Conservation (phyloP, 169 alveolate genomes). For the Theileria orientalis region DNA sequence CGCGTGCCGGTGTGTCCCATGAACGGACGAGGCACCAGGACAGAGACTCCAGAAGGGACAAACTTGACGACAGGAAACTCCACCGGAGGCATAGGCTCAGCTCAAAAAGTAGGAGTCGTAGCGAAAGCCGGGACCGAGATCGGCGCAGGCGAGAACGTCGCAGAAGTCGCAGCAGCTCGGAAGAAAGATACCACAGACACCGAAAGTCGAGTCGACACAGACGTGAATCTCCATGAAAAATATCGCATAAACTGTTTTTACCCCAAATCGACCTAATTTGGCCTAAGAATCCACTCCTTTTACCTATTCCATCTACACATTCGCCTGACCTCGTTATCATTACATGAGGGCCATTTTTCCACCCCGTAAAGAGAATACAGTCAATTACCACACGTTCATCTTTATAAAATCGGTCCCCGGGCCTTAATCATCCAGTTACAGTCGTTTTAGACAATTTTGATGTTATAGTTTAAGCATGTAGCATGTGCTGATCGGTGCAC, state of each 20-base stretch:
- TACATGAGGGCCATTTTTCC: no score
- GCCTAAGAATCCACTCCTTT: neutral
- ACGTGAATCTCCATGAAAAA: neutral
- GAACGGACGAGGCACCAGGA: slow-evolving; percentile 18
- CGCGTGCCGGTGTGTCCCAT: neutral
- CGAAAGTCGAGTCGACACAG: neutral
- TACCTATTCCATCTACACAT: no score
- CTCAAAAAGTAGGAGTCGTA: neutral
- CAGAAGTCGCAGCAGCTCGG: slow-evolving; percentile 16
- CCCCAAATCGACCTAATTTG: neutral
- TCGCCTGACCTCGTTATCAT: no score
- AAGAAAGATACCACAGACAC: slow-evolving; percentile 19
- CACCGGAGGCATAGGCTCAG: slow-evolving; percentile 17
- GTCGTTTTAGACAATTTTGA: slow-evolving; percentile 11
- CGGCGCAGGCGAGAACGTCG: slow-evolving; percentile 4
- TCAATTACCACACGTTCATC: no score
- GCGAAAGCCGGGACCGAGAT: slow-evolving; percentile 9
- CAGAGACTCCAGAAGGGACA: slow-evolving; percentile 8
- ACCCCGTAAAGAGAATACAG: no score
- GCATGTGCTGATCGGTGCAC: slow-evolving; percentile 18
- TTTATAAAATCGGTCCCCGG: no score
- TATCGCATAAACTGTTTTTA: neutral
- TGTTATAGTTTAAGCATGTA: slow-evolving; percentile 1
- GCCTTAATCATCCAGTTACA: no score
- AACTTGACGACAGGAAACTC: slow-evolving; percentile 10